A percentile compares a stretch with the other conserved stretches of the same genome.
Conservation (phyloP, 225 moss, liverwort and hornwort species). For the Polytrichum commune region DNA sequence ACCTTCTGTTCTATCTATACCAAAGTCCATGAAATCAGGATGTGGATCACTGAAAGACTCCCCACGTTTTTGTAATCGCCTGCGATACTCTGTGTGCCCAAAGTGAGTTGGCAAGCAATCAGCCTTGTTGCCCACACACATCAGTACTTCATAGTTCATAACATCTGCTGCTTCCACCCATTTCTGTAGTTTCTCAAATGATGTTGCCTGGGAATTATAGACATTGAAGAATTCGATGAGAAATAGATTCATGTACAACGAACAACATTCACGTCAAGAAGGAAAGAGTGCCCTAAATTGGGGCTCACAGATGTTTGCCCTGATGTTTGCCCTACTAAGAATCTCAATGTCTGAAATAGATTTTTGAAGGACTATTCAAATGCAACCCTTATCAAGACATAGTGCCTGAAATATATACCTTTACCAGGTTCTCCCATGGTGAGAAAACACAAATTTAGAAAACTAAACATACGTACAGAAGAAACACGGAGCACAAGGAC, state of each 20-base stretch:
- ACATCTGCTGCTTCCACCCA: conserved; percentile 67
- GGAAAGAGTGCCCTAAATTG: too few species aligned
- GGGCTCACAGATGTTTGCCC: too few species aligned
- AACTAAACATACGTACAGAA: background rate
- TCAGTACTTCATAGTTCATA: conserved; percentile 61
- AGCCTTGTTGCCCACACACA: conserved; percentile 96
- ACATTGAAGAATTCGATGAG: conserved; percentile 3
- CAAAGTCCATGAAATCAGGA: conserved; percentile 90
- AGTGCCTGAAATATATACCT: too few species aligned
- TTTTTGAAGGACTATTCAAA: too few species aligned
- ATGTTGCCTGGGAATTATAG: conserved; percentile 50
- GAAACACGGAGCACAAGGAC: background rate
- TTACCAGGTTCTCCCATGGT: too few species aligned
- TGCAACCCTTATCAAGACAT: too few species aligned
- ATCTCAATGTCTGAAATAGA: too few species aligned
- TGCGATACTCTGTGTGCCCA: conserved; percentile 81
- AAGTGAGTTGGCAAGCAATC: conserved; percentile 86
- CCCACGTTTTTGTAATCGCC: conserved; percentile 76
- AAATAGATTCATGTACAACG: background rate
- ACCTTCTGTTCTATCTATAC: conserved; percentile 84
- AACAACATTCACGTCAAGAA: background rate
- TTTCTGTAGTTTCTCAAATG: conserved; percentile 75
- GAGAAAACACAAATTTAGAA: too few species aligned
- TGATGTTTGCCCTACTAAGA: too few species aligned
- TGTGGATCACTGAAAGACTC: conserved; percentile 94